Base-by-base conservation (phyloP, 108 stramenopile genomes). In the Nitzschia sp. region DNA sequence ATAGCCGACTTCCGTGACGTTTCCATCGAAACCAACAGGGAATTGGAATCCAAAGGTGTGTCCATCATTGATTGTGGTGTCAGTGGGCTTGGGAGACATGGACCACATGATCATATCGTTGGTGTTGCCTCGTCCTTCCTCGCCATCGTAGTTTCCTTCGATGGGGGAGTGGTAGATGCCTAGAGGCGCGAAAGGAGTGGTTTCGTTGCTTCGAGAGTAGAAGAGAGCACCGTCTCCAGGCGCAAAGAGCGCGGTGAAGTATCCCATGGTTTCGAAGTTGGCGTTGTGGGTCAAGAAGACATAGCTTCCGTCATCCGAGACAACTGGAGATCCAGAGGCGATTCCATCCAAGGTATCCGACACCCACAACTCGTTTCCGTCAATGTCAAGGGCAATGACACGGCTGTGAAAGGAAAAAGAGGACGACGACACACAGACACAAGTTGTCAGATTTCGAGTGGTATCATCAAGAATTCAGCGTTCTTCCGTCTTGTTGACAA, bases 241-340 rank as follows among this genome's bases (percentile, higher is more conserved):
- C 32, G 57, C 59, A 41, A 13, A 30, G n/a, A 83, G 55, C 36
- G 65, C 28, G 25, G 82, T 68, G 48, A 83, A 83, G 68, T 76
- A 63, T 35, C 78, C 82, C 26, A 58, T 57, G 8, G 63, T 55
- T 26, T 29, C 23, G 28, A 36, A 21, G 34, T 58, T 21, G 34
- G 63, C 36, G 34, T 83, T 83, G 68, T 75, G 75, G 11, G 74
- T 83, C n/a, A 79, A 25, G 62, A 73, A 79, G 19, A 83, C 66
- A 35, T 79, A 73, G 23, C 35, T 16, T 47, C 82, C 82, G 55
- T 79, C 82, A 17, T 48, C 48, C 6, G 71, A 68, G 45, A 77
- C 62, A 23, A 72, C 47, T 33, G 82, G 82, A 48, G 26, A 60
- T 46, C 82, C 78, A 23, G 71, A 25, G 45, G 55, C 38, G 32